Conservation (phyloP, 2,329 filamentous ascomycete genomes). For the Exophiala calicioides region DNA sequence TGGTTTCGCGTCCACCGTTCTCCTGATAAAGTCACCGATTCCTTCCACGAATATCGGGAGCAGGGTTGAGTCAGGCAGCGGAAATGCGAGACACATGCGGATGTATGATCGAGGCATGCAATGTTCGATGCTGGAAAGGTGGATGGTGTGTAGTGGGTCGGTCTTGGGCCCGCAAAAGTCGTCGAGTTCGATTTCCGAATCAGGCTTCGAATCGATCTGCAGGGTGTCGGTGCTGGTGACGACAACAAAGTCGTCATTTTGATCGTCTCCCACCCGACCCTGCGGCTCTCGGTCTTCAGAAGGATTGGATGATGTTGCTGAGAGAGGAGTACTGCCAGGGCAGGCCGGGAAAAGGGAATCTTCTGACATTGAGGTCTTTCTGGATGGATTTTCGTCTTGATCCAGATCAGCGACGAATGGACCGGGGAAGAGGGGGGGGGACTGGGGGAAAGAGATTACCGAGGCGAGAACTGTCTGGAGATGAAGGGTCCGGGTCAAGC, state of each 20-base stretch:
- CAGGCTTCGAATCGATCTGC: background rate
- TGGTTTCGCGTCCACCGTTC: constrained; percentile 29
- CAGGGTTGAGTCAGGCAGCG: constrained; percentile 14
- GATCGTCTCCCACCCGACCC: background rate
- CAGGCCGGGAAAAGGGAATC: constrained; percentile 3
- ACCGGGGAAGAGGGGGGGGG: constrained; percentile 2
- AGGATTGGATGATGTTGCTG: constrained; percentile 4
- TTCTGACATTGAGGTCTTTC: constrained; percentile 14
- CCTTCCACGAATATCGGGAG: constrained; percentile 9
- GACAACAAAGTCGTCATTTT: background rate
- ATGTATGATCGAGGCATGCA: constrained; percentile 33
- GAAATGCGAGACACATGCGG: constrained; percentile 30
- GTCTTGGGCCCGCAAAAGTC: constrained; percentile 1
- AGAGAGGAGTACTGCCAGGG: constrained; percentile 8
- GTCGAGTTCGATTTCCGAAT: constrained; percentile 3
- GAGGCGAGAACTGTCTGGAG: constrained; percentile 1
- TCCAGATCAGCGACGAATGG: constrained; percentile 23
- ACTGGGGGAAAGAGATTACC: constrained; percentile 19
- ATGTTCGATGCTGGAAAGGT: constrained; percentile 30
- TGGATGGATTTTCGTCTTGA: constrained; percentile 3
- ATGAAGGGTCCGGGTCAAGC: constrained; percentile 6
- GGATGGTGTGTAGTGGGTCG: constrained; percentile 23
- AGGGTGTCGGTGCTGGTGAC: background rate
- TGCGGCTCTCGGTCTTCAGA: constrained; percentile 1
- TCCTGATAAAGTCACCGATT: constrained; percentile 25